Conservation (phyloP, 495 filamentous ascomycete genomes). For the Platismatia glauca region DNA sequence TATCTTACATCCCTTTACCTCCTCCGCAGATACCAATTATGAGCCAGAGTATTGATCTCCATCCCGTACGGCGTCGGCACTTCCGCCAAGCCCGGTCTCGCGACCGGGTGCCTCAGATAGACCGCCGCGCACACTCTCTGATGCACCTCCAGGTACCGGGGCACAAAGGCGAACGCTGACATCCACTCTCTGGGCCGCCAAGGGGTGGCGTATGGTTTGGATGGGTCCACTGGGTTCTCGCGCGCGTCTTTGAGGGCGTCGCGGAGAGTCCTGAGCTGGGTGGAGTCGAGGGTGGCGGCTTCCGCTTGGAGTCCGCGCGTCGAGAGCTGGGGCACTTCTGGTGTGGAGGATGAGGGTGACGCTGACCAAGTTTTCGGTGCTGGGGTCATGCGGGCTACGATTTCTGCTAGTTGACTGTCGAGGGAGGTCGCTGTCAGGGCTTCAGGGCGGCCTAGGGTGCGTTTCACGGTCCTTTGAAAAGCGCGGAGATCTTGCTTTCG, state of each 20-base stretch:
- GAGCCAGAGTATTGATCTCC: slow-evolving; percentile 61
- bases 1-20: slow-evolving; percentile 42
- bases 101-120: slow-evolving; percentile 91
- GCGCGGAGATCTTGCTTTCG: slow-evolving; percentile 53
- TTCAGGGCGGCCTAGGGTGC: slow-evolving; percentile 43
- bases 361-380: not conserved
- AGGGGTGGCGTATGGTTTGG: slow-evolving; percentile 82
- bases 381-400: slow-evolving; percentile 21
- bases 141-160: slow-evolving; percentile 93
- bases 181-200: slow-evolving; percentile 86
- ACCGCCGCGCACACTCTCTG: slow-evolving; percentile 92
- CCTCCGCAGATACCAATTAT: slow-evolving; percentile 88
- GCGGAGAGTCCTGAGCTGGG: slow-evolving; percentile 33
- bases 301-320: slow-evolving; percentile 15
- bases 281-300: slow-evolving; percentile 13
- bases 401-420: slow-evolving; percentile 42
- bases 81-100: slow-evolving; percentile 75
- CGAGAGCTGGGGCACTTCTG: slow-evolving; percentile 15
- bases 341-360: not conserved
- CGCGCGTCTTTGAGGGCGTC: slow-evolving; percentile 46
- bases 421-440: slow-evolving; percentile 39
- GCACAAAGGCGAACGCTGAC: slow-evolving; percentile 87
- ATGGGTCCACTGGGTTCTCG: slow-evolving; percentile 65
- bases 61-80: slow-evolving; percentile 76
- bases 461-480: slow-evolving; percentile 46